Conservation (phyloP, 2,329 filamentous ascomycete genomes). For the Aspergillus persii region DNA sequence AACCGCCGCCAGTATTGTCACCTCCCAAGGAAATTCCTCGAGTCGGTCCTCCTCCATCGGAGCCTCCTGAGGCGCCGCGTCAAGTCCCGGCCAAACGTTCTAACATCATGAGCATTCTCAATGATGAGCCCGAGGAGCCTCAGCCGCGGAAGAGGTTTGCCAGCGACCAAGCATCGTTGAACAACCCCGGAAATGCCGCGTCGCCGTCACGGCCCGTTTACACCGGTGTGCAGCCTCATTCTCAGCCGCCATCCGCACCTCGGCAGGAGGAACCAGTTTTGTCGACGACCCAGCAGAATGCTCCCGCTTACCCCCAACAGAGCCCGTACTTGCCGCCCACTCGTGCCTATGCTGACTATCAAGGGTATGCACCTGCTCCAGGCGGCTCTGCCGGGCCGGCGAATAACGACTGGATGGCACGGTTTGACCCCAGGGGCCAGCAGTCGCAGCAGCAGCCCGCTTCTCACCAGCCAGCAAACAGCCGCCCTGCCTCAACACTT, state of each 20-base stretch:
- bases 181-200: constrained; percentile 10
- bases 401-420: constrained; percentile 43
- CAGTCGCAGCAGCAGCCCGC: constrained; percentile 26
- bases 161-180: constrained; percentile 34
- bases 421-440: constrained; percentile 41
- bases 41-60: constrained; percentile 30
- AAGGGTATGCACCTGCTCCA: constrained; percentile 27
- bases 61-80: constrained; percentile 36
- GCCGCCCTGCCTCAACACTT: constrained; percentile 20
- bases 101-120: constrained; percentile 50
- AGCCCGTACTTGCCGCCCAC: constrained; percentile 28
- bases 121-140: constrained; percentile 49
- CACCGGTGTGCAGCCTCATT: constrained; percentile 17
- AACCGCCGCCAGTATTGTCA: constrained; percentile 30
- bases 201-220: constrained; percentile 31
- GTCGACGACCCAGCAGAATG: constrained; percentile 22
- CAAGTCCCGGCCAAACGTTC: constrained; percentile 48
- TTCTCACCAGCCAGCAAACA: constrained; percentile 21
- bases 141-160: constrained; percentile 46
- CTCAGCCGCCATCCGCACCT: constrained; percentile 21
- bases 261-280: constrained; percentile 27
- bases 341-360: constrained; percentile 35
- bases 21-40: constrained; percentile 38
- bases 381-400: constrained; percentile 26
- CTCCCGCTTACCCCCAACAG: constrained; percentile 27